Conservation (phyloP, 2,329 filamentous ascomycete species). For the Aspergillus fischeri region DNA sequence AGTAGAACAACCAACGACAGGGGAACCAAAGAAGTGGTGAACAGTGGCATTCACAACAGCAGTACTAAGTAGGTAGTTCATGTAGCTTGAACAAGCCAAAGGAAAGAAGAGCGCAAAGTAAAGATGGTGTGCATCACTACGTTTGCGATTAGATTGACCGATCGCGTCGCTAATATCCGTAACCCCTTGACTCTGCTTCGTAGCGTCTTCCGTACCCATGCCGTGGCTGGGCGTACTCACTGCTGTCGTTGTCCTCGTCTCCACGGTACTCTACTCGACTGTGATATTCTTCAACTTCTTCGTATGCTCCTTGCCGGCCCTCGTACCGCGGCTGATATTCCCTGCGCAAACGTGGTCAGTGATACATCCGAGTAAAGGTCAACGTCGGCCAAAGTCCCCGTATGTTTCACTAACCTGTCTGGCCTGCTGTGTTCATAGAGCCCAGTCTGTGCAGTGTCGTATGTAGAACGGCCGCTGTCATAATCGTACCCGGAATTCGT, state of each 20-base stretch:
- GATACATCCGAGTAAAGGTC: conserved; percentile 4
- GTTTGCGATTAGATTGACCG: background rate
- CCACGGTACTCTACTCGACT: conserved; percentile 14
- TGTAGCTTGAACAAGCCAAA: background rate
- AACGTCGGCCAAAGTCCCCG: background rate
- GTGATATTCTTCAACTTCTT: conserved; percentile 10
- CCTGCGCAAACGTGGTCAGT: conserved; percentile 14
- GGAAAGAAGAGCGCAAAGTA: background rate
- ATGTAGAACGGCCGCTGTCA: conserved; percentile 10
- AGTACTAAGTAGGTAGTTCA: background rate
- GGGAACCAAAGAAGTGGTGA: conserved; percentile 48
- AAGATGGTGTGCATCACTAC: background rate
- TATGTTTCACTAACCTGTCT: conserved; percentile 18
- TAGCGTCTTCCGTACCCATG: conserved; percentile 19
- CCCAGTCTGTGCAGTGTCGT: conserved; percentile 8
- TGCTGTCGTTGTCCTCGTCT: conserved; percentile 15
- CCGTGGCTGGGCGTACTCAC: conserved; percentile 19
- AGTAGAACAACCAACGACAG: conserved; percentile 46
- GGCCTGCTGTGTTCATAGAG: conserved; percentile 11
- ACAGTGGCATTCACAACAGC: background rate
- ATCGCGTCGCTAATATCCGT: conserved; percentile 19
- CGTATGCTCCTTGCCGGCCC: conserved; percentile 11
- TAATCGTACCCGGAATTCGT: conserved; percentile 18
- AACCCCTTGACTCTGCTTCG: conserved; percentile 15
- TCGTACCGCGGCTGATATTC: conserved; percentile 17